Evolutionary conservation across 345 rosid genomes (phyloP).

Genomic region (Raphanus raphanistrum): DNA sequence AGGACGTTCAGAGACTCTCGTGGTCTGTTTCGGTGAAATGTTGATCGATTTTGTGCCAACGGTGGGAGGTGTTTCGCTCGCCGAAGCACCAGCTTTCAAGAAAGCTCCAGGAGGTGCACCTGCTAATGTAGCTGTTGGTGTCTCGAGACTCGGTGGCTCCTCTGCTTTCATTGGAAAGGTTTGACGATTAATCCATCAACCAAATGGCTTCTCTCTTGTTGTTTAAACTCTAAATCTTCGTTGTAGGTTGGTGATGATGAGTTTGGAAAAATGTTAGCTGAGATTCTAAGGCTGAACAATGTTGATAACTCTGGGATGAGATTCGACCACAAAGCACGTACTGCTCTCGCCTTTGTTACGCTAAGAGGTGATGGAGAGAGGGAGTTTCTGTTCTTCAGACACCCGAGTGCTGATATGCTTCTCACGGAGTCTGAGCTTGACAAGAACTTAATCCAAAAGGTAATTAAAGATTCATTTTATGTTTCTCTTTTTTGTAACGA

Average conservation of each 20-base stretch:
- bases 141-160: slow-evolving; percentile 87
- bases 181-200: not conserved
- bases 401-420: slow-evolving; percentile 99
- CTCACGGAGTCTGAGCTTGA: slow-evolving; percentile 83
- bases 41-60: slow-evolving; percentile 96
- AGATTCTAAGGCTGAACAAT: slow-evolving; percentile 71
- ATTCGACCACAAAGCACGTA: slow-evolving; percentile 76
- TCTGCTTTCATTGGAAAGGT: slow-evolving; percentile 99
- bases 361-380: slow-evolving; percentile 93
- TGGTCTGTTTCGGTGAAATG: slow-evolving; percentile 95
- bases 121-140: slow-evolving; percentile 95
- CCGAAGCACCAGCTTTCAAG: slow-evolving; percentile 95
- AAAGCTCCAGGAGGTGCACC: slow-evolving; percentile 99
- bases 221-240: not conserved
- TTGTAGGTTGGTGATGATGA: slow-evolving; percentile 82
- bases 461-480: slow-evolving; percentile 3
- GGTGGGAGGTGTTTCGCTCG: slow-evolving; percentile 81
- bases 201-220: not conserved
- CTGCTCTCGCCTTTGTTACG: slow-evolving; percentile 95
- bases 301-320: slow-evolving; percentile 83
- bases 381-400: slow-evolving; percentile 92
- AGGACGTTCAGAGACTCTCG: slow-evolving; percentile 43
- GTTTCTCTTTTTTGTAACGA: not conserved
- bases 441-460: slow-evolving; percentile 68
- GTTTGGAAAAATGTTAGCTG: slow-evolving; percentile 89